Evolutionary conservation across 768 basidiomycete species (phyloP).

Genomic region (Austroboletus festivus): DNA sequence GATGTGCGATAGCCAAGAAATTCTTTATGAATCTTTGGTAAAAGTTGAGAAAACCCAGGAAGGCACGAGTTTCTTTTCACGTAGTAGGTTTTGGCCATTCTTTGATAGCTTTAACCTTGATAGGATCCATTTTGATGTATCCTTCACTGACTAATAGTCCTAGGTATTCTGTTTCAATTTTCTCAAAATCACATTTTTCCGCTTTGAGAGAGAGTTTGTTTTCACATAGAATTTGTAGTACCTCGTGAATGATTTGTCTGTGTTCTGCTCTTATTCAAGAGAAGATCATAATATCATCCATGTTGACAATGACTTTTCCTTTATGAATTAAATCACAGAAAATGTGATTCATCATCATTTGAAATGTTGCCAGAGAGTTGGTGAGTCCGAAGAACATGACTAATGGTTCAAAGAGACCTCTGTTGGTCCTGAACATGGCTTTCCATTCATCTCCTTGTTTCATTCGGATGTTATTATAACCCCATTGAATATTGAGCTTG

Average conservation of each 20-base stretch:
- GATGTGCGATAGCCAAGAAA: not conserved
- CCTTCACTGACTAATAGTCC: not conserved
- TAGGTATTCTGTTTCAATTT: not conserved
- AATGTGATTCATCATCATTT: not conserved
- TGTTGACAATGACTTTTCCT: not conserved
- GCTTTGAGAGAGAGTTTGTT: not conserved
- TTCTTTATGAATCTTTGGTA: not conserved
- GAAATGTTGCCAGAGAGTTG: not conserved
- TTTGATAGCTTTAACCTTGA: not conserved
- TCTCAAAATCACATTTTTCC: not conserved
- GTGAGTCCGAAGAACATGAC: not conserved
- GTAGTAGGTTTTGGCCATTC: not conserved
- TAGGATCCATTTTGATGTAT: not conserved
- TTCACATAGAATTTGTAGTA: not conserved
- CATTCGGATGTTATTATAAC: not conserved
- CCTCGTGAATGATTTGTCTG: not conserved
- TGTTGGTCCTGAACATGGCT: not conserved
- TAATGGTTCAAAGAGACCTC: not conserved
- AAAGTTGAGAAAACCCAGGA: not conserved
- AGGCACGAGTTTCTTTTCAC: not conserved
- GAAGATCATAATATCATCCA: not conserved
- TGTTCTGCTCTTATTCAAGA: not conserved
- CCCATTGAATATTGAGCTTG: not conserved
- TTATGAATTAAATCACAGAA: not conserved
- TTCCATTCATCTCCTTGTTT: not conserved